Evolutionary conservation across 1,139 yeast species (phyloP), one percentile per base, ranked within the genome.

Genomic region (Starmera stellimalicola): DNA sequence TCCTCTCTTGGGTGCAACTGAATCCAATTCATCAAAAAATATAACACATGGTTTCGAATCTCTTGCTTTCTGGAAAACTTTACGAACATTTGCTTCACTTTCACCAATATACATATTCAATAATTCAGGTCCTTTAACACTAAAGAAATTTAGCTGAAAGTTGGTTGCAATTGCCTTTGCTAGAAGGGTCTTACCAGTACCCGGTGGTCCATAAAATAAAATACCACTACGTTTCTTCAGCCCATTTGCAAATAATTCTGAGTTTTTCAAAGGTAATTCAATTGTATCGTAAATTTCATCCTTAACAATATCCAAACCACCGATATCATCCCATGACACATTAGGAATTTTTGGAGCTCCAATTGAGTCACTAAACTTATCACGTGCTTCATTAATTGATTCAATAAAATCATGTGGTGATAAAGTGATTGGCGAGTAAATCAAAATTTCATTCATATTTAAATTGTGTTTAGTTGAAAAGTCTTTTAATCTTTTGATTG

Each of bases 101-200:
- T 91, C 98, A 55, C 98, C 98, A 60, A 91, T 91, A 57, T 91
- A 91, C 97, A 88, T 91, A 55, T 91, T 88, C 44, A 88, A 68
- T 39, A 88, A 67, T 56, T 88, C 97, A 1, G 97, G 97, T 14
- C 97, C 97, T 55, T 88, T 88, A 18, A 88, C 96, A 43, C 95
- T 83, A 58, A 91, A 88, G 57, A 91, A 91, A 53, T 91, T 91
- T 43, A 91, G 67, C 4, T 95, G 82, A 52, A 88, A 91, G 43
- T 88, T 85, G 2, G 96, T 84, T 2, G 97, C 97, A 49, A 91
- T 91, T 0, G 97, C 97, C 55, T 91, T 91, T 9, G 97, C 97
- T 39, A 91, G 65, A 29, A 91, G 65, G 0, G 98, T 91, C 53
- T 91, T 91, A 47, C 98, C 98, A 0, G 97, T 91, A 18, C 98